Conservation (phyloP, 768 basidiomycete species). For the Mycena olivaceomarginata region DNA sequence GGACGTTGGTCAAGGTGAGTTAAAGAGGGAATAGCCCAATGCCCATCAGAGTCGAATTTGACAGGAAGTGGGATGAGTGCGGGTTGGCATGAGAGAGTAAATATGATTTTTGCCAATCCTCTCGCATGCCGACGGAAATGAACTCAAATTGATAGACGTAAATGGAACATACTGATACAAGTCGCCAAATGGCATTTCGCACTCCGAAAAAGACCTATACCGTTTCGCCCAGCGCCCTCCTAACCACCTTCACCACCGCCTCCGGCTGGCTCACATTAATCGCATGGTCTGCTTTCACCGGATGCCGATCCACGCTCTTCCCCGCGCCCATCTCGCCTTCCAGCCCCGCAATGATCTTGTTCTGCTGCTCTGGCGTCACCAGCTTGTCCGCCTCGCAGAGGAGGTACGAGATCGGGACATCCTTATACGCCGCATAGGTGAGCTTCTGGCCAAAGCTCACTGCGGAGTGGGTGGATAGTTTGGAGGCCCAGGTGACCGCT, state of each 20-base stretch:
- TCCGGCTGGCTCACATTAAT: not conserved
- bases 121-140: no score
- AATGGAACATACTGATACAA: no score
- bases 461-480: not conserved
- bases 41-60: no score
- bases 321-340: not conserved
- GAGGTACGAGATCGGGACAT: not conserved
- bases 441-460: not conserved
- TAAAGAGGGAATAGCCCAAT: no score
- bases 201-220: not conserved
- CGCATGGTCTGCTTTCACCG: not conserved
- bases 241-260: not conserved
- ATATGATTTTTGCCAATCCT: no score
- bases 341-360: not conserved
- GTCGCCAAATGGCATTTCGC: no score
- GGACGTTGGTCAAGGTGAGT: no score
- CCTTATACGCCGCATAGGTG: not conserved
- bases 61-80: no score
- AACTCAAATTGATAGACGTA: no score
- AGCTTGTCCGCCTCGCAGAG: not conserved
- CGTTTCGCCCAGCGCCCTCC: not conserved
- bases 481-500: not conserved
- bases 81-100: no score
- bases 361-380: not conserved
- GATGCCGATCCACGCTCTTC: not conserved